Base-by-base conservation (phyloP, 129 eudicot species). In the Ambrosia trifida region DNA sequence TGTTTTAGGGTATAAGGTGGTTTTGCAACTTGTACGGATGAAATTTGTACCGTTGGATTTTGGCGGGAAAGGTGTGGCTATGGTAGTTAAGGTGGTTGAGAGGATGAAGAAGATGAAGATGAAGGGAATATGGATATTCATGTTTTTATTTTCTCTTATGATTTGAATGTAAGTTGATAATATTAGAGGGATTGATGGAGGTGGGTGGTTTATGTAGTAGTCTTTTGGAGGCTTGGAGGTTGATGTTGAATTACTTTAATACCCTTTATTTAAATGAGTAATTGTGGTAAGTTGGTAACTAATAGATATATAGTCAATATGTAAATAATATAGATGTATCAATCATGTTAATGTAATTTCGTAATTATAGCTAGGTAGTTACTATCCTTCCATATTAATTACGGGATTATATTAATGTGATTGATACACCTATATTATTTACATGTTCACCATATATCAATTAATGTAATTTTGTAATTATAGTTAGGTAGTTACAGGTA, bases 1-100 rank as follows among this genome's bases (percentile, higher is more conserved):
- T 10, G 61, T 44, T 38, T 80, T 84, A 1, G 96, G 98, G 83
- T 93, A 93, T 33, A 85, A 73, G 4, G 98, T 93, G 69, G 88
- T 64, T 36, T 41, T 64, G 80, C 98, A 93, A 52, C 85, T 89
- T 6, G 81, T 73, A 3, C 89, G 95, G 75, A 93, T 87, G 95
- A 81, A 93, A 38, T 79, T 82, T 12, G 76, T 67, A 83, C 78
- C 75, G 74, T 64, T 74, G 61, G 77, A 40, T 58, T 76, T 5
- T 17, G 78, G 72, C 47, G 72, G 32, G n/a, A 17, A 56, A 43
- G 79, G 32, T 68, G 32, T 52, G 72, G 30, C 45, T 73, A 81
- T 40, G 51, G 72, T 5, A 45, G 83, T 80, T 68, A 66, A 2
- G 74, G 74, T 40, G 52, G 84, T 17, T 52, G 77, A 31, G 24